Percentiles rank a stretch among this genome's conserved stretches.
Conservation (phyloP, 2,329 filamentous ascomycete species). For the Setomelanomma holmii region DNA sequence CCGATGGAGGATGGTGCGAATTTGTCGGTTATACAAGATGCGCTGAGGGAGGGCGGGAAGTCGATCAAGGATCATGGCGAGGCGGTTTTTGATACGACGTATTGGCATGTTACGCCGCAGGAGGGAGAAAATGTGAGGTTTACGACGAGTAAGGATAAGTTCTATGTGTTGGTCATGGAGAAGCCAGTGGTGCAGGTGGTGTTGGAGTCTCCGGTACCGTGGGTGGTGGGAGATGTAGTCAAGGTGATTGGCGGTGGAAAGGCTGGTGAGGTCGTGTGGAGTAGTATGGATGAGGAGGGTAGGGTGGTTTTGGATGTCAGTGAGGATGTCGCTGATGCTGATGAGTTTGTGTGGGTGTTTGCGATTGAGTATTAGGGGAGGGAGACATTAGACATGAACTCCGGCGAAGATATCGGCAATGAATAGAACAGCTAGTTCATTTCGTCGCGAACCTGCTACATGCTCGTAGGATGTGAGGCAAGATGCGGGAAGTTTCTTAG, state of each 20-base stretch:
- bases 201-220: background rate
- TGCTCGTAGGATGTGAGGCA: too few species aligned
- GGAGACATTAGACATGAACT: too few species aligned
- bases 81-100: slow-evolving; percentile 1
- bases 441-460: too few species aligned
- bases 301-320: background rate
- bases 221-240: background rate
- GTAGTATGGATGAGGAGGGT: background rate
- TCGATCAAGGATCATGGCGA: slow-evolving; percentile 53
- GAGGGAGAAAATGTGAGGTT: background rate
- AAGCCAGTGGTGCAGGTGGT: background rate
- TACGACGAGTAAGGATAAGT: background rate
- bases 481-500: too few species aligned
- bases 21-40: slow-evolving; percentile 43
- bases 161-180: background rate
- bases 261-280: background rate
- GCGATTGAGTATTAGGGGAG: background rate
- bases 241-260: background rate
- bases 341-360: background rate
- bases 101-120: background rate
- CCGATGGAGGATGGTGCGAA: slow-evolving; percentile 63
- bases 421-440: too few species aligned
- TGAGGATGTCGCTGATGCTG: background rate
- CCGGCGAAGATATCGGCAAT: too few species aligned
- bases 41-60: slow-evolving; percentile 58